Base-by-base conservation (phyloP, 768 basidiomycete species). In the Lyophyllum atratum region DNA sequence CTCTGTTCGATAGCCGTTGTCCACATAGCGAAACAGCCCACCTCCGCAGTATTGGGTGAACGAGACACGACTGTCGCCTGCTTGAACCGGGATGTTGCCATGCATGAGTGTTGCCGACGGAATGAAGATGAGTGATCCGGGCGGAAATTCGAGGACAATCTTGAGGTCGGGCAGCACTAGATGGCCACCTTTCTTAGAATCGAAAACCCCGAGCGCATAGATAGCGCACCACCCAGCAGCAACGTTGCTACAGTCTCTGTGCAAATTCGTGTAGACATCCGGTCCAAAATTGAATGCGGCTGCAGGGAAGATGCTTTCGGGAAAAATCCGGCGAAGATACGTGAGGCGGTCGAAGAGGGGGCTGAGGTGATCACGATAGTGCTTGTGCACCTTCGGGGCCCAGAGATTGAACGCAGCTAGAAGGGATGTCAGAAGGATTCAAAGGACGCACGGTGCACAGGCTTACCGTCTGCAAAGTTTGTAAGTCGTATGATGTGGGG, bases 61-160 rank as follows among this genome's bases (percentile, higher is more conserved):
- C 5, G 29, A 31, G 6, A 31, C 29, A 11, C 29, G 11, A 31
- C 11, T 31, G 29, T 31, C 29, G 5, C 29, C 29, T 31, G 29
- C 6, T 31, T 31, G 29, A 31, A 31, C 29, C 29, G 29, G 29
- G 29, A 31, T 25, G 33, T 60, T 60, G 4, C 19, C 33, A 24
- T 60, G 59, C 4, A 4, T 45, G 22, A 56, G 21, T 5, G 46
- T 52, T 3, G 55, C 51, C 6, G 55, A 56, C 1, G 59, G 59
- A 8, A 60, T 31, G 28, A 60, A 47, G 17, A 56, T 53, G 9
- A 47, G 25, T 14, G 50, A 31, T 7, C 58, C 31, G 4, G 49
- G 24, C 25, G 51, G 57, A 25, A 59, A 59, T 39, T 59, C 57
- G 8, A 59, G 31, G 29, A 49, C 25, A n/a, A 49, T 22, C 22